Base-by-base conservation (phyloP, 73 alveolate genomes). In the Paramecium biaurelia region DNA sequence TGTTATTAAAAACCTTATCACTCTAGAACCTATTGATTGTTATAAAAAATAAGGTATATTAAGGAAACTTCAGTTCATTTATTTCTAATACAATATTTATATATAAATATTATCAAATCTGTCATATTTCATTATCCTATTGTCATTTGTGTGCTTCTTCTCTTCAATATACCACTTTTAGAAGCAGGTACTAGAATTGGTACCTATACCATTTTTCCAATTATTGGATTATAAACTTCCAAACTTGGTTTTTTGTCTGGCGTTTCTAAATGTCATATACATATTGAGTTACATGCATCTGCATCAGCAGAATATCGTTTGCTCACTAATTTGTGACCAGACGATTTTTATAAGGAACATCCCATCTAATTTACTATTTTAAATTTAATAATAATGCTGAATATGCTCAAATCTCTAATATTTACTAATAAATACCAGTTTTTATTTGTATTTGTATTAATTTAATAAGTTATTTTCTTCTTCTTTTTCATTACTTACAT, bases 111-210 rank as follows among this genome's bases (percentile, higher is more conserved):
- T 35, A 72, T 72, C 58, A 23, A 72, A 72, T 20, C 20, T 8
- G 6, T 34, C 7, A 21, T 35, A 6, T 18, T 32, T 53, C 68
- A 53, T 53, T 15, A 53, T 53, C 68, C 68, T 53, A 53, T 53
- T 5, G 68, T 53, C 56, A 38, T 37, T 7, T 72, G 18, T 28
- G 58, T 72, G 7, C 86, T 72, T 20, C 86, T 32, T 38, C 45
- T 72, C 35, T 32, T 38, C 26, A 37, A 8, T 34, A 72, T 32
- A 21, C 37, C 35, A 18, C 86, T 72, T 37, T 72, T 32, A 14
- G 59, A 32, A 20, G 86, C 86, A 28, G 86, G 86, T 4, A 72
- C 86, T 15, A 72, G 63, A 72, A 72, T 72, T 72, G 86, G 86
- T 14, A 72, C 86, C 6, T 10, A 15, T 2, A 35, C 56, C 18